Evolutionary conservation across 2,329 filamentous ascomycete genomes (phyloP).

Genomic region (Fusarium buharicum): DNA sequence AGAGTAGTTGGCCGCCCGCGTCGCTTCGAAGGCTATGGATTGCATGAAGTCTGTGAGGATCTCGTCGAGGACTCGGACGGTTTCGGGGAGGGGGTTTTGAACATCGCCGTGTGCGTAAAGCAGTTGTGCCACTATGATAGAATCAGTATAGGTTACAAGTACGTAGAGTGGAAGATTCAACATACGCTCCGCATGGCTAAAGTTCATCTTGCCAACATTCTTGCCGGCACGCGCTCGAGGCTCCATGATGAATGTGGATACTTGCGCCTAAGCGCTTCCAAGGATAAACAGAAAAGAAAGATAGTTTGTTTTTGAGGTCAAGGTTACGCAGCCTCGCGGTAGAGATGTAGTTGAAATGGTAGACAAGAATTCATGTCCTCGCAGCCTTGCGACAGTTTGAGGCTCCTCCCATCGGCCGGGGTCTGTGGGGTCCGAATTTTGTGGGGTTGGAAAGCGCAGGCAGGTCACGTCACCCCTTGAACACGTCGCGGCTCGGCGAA

Average conservation of each 20-base stretch:
- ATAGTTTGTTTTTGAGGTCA: neutral
- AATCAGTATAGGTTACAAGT: neutral
- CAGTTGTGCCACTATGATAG: constrained; percentile 71
- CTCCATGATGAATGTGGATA: constrained; percentile 67
- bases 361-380: constrained; percentile 22
- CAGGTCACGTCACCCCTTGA: constrained; percentile 35
- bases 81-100: constrained; percentile 80
- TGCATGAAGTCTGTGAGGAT: constrained; percentile 97
- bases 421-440: constrained; percentile 36
- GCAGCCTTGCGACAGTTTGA: constrained; percentile 33
- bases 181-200: constrained; percentile 76
- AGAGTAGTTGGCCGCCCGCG: constrained; percentile 83
- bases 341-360: constrained; percentile 36
- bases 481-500: constrained; percentile 48
- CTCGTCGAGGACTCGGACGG: constrained; percentile 88
- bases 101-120: constrained; percentile 86
- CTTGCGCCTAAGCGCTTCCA: constrained; percentile 18
- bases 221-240: constrained; percentile 80
- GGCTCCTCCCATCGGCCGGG: constrained; percentile 27
- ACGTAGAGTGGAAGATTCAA: neutral
- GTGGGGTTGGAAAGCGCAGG: constrained; percentile 25
- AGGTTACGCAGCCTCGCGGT: constrained; percentile 29
- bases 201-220: constrained; percentile 86
- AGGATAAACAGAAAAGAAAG: neutral
- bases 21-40: constrained; percentile 90